phyloP scores from a whole-genome alignment of 129 eudicot genomes.

The Glebionis coronaria region DNA sequence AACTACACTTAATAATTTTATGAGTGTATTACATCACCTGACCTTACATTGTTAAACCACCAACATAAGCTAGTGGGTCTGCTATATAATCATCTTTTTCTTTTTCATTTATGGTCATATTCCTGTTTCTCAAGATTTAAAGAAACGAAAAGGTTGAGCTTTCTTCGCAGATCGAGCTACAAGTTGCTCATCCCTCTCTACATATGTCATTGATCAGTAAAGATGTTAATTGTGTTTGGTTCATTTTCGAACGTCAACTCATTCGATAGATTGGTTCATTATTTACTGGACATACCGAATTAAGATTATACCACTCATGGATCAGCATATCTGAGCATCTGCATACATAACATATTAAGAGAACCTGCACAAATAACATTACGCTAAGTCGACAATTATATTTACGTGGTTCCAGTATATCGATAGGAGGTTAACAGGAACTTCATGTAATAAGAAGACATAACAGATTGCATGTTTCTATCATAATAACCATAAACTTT shows the following conservation, averaged over 20 bases:
- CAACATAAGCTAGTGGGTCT: not conserved
- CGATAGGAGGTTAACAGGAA: not conserved
- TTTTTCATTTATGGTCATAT: not conserved
- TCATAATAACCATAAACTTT: not conserved
- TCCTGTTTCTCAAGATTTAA: not conserved
- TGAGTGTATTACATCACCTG: not conserved
- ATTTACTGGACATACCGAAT: too few species aligned
- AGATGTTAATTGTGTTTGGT: not conserved
- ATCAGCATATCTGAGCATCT: too few species aligned
- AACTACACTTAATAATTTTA: not conserved
- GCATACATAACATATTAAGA: too few species aligned
- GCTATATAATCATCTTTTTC: not conserved
- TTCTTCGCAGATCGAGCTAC: too few species aligned
- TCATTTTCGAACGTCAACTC: too few species aligned
- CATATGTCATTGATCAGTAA: not conserved
- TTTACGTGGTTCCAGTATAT: too few species aligned
- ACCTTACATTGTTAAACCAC: not conserved
- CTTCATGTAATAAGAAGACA: not conserved
- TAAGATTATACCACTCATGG: too few species aligned
- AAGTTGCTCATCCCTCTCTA: not conserved
- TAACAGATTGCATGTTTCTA: not conserved
- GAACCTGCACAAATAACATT: too few species aligned
- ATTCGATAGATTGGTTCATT: too few species aligned
- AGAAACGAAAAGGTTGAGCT: not conserved
- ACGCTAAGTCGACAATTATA: too few species aligned